Base-by-base conservation (phyloP, 306 rosid genomes). In the Casuarina cunninghamiana region DNA sequence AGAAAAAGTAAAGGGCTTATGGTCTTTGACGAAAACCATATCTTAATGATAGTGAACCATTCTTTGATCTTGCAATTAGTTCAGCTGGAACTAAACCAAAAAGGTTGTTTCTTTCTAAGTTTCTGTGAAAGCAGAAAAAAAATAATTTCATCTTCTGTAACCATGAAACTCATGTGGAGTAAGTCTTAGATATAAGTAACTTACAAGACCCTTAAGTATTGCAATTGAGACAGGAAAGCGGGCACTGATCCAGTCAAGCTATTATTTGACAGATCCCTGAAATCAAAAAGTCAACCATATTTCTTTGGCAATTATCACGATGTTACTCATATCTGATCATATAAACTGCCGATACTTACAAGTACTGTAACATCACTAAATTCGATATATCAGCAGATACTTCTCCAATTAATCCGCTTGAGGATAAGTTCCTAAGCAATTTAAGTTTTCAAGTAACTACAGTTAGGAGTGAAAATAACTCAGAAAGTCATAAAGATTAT, bases 181-280 rank as follows among this genome's bases (percentile, higher is more conserved):
- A 55, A 13, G 72, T 37, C 17, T 7, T 1, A 13, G 26, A 32
- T 37, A 51, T 21, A 75, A 62, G 51, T 53, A 75, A 76, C 92
- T 82, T 82, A 89, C 92, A 89, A 72, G 73, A 78, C 78, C 77
- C 74, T 44, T 5, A 86, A 77, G 4, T 75, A 50, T 53, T 15
- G 51, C 53, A 88, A 41, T 46, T 84, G 43, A 10, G 81, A 48
- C 17, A 84, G 66, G 57, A 84, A 83, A 50, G 60, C 80, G 21
- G 89, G 89, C 7, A 89, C 50, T 38, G 67, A 3, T 41, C 93
- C 90, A 0, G 73, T 68, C 67, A 89, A 86, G 80, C 62, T 72
- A 46, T 88, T 88, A 81, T 88, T 81, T 32, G 93, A 89, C 73
- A 87, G 74, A 85, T 87, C 93, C 86, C 93, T 89, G 78, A 73